Percentiles rank a stretch among this genome's conserved stretches.
Conservation (phyloP, 495 filamentous ascomycete species). For the Podospora pseudoanserina region DNA sequence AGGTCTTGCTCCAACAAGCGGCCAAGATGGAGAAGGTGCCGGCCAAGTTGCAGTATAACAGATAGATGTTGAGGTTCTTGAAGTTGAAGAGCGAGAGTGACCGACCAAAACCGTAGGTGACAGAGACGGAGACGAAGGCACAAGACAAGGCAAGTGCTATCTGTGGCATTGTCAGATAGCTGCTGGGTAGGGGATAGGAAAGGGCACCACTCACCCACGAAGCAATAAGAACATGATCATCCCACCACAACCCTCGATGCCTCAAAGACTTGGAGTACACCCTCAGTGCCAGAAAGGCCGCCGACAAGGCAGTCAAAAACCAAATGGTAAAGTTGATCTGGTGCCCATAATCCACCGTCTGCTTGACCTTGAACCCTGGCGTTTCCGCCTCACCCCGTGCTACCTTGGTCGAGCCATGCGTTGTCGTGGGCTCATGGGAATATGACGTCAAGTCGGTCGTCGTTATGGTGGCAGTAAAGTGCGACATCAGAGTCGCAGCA, state of each 20-base stretch:
- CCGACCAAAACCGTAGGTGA: constrained; percentile 32
- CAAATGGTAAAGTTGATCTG: constrained; percentile 43
- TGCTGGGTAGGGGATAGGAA: neutral
- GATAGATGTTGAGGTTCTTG: constrained; percentile 23
- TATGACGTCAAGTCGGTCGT: neutral
- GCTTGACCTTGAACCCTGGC: constrained; percentile 14
- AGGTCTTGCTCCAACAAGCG: constrained; percentile 35
- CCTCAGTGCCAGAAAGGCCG: constrained; percentile 34
- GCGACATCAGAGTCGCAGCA: constrained; percentile 20
- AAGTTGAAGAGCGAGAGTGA: constrained; percentile 27
- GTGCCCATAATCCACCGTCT: constrained; percentile 30
- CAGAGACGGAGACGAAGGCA: constrained; percentile 59
- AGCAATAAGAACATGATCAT: constrained; percentile 38
- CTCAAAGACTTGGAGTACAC: constrained; percentile 36
- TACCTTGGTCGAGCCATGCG: constrained; percentile 1
- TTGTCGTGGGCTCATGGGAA: constrained; percentile 6
- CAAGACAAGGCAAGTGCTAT: constrained; percentile 37
- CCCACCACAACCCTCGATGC: constrained; percentile 36
- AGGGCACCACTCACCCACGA: constrained; percentile 34
- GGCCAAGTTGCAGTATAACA: constrained; percentile 29
- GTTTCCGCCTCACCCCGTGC: constrained; percentile 4
- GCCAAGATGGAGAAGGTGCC: constrained; percentile 36
- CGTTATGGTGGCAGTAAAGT: constrained; percentile 5
- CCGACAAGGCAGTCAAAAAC: constrained; percentile 34
- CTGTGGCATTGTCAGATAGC: neutral